These are phyloP conservation scores for Fusarium continuum DNA, from an alignment of 2,329 filamentous ascomycete species.

Conservation along the genomic window DNA sequence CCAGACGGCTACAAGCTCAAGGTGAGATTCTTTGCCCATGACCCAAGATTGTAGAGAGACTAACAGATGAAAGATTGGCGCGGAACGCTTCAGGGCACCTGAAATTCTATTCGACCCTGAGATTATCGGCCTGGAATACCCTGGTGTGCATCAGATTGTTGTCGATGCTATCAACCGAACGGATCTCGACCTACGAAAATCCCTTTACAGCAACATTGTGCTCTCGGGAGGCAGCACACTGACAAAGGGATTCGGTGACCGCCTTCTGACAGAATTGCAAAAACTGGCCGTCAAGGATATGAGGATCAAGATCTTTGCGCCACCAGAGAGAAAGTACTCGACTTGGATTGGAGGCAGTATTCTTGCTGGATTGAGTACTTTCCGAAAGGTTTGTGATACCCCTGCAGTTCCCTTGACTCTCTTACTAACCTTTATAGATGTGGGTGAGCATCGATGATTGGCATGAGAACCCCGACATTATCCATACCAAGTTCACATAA, in stretches of 20 bases:
- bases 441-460: conserved; percentile 99
- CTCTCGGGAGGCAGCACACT: conserved; percentile 95
- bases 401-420: neutral
- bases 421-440: conserved; percentile 71
- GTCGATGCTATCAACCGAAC: conserved; percentile 95
- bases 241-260: conserved; percentile 95
- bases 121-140: conserved; percentile 93
- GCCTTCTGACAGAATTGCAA: conserved; percentile 91
- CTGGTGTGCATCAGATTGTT: conserved; percentile 96
- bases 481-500: conserved; percentile 96
- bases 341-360: conserved; percentile 99
- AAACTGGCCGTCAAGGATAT: conserved; percentile 96
- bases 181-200: conserved; percentile 93
- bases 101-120: conserved; percentile 98
- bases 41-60: neutral
- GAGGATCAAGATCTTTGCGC: conserved; percentile 99
- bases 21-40: conserved; percentile 57
- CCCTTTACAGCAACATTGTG: conserved; percentile 95
- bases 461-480: conserved; percentile 99
- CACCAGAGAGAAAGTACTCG: conserved; percentile 96
- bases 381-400: conserved; percentile 80
- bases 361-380: conserved; percentile 93
- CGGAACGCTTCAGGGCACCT: conserved; percentile 93
- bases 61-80: conserved; percentile 71
- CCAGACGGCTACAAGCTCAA: conserved; percentile 95